phyloP scores from a whole-genome alignment of 1,284 basidiomycete genomes.

The Neotropicomus parvogracilis region DNA sequence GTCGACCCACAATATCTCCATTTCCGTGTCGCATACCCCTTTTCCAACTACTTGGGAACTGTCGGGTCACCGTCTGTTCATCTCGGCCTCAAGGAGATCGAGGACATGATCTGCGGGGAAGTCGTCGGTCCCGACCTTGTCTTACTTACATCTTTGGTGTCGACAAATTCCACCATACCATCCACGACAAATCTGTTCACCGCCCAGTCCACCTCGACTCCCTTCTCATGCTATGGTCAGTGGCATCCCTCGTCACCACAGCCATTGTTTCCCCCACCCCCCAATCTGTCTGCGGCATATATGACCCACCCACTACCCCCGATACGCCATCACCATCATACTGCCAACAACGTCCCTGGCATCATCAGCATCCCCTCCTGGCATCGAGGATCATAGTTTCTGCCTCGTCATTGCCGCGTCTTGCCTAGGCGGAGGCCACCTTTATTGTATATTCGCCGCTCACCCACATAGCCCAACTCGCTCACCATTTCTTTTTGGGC shows the following conservation, averaged over 20 bases:
- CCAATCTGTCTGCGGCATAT: slow-evolving; percentile 21
- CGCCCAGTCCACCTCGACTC: slow-evolving; percentile 44
- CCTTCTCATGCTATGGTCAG: slow-evolving; percentile 48
- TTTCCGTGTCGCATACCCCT: too few species aligned
- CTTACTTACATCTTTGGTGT: slow-evolving; percentile 56
- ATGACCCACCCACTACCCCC: slow-evolving; percentile 40
- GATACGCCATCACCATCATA: slow-evolving; percentile 48
- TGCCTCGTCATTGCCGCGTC: slow-evolving; percentile 36
- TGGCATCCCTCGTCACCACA: slow-evolving; percentile 42
- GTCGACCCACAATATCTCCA: too few species aligned
- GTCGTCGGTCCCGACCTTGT: slow-evolving; percentile 54
- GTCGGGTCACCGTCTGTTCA: slow-evolving; percentile 87
- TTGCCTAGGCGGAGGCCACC: slow-evolving; percentile 31
- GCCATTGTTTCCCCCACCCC: slow-evolving; percentile 23
- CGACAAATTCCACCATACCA: slow-evolving; percentile 48
- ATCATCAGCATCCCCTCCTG: slow-evolving; percentile 49
- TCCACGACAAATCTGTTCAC: slow-evolving; percentile 51
- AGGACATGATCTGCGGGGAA: slow-evolving; percentile 57
- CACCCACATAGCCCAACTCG: slow-evolving; percentile 10
- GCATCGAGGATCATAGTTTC: slow-evolving; percentile 44
- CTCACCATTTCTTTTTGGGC: slow-evolving; percentile 31
- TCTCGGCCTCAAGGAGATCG: slow-evolving; percentile 78
- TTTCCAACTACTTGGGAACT: slow-evolving; percentile 91
- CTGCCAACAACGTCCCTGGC: slow-evolving; percentile 50
- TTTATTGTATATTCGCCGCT: slow-evolving; percentile 28